Evolutionary conservation across 2,329 filamentous ascomycete species (phyloP), one percentile per base, ranked within the genome.

Genomic region (Lojkania enalia): DNA sequence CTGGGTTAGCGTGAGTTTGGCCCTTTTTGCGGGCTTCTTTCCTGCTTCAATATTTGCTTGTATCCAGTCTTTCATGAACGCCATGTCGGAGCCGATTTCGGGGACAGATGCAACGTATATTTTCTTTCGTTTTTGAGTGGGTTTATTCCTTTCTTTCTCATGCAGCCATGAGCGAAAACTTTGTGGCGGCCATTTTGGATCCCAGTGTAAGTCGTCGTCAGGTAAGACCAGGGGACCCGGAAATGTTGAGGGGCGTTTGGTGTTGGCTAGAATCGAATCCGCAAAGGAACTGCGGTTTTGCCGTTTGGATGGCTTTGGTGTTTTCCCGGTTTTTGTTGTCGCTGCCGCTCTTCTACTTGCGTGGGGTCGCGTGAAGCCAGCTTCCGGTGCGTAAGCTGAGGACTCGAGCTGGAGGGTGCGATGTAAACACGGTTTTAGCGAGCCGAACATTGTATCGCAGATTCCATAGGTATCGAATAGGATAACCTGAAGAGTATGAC

Each of bases 211-310:
- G 15, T 81, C 79, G 56, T 86, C 83, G 2, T 70, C 73, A 0
- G 84, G 83, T 0, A 87, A 66, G 0, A 85, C 69, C 4, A 87
- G 59, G 0, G 83, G 82, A 0, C 71, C 79, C 0, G 83, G 83
- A 49, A 84, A 87, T 2, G 54, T 55, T 1, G 49, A 27, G 29
- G 54, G 35, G 36, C 25, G 31, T 27, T 15, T 16, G 23, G n/a
- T n/a, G 23, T 27, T 42, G 5, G 36, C 35, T 1, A 21, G 41
- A 6, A 52, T 40, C 30, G n/a, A n/a, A n/a, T n/a, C n/a, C n/a
- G n/a, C n/a, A n/a, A n/a, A n/a, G n/a, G n/a, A n/a, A n/a, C n/a
- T n/a, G n/a, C n/a, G n/a, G n/a, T 37, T 46, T 4, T 39, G 29
- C 23, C 35, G 20, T 19, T 42, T 33, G 39, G 37, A 14, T 9